Percentiles rank a stretch among this genome's conserved stretches.
Conservation (phyloP, 495 filamentous ascomycete genomes). For the Neurospora sp. region DNA sequence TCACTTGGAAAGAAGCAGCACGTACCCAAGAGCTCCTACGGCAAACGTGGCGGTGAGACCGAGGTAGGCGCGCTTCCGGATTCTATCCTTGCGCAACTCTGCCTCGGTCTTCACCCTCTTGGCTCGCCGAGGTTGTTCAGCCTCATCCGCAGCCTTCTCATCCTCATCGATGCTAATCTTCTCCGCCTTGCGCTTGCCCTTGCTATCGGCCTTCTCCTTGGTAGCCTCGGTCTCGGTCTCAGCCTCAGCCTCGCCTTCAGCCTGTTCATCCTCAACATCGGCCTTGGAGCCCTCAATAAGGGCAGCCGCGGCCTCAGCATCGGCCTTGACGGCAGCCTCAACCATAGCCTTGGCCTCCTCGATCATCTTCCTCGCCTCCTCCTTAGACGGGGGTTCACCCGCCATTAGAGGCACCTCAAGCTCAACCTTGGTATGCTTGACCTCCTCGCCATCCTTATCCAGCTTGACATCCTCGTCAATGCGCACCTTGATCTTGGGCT, state of each 20-base stretch:
- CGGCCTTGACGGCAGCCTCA: conserved; percentile 57
- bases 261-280: conserved; percentile 71
- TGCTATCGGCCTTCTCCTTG: conserved; percentile 37
- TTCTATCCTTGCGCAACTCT: conserved; percentile 70
- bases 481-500: conserved; percentile 55
- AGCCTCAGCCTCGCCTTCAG: conserved; percentile 36
- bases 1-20: conserved; percentile 11
- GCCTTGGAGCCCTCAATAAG: conserved; percentile 75
- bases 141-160: conserved; percentile 15
- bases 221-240: neutral
- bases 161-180: conserved; percentile 47
- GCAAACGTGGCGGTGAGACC: conserved; percentile 74
- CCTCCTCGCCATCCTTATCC: conserved; percentile 51
- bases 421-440: conserved; percentile 65
- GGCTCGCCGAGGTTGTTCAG: conserved; percentile 40
- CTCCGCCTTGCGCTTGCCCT: conserved; percentile 72
- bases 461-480: conserved; percentile 59
- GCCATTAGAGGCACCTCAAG: conserved; percentile 50
- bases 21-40: conserved; percentile 64
- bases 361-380: conserved; percentile 71
- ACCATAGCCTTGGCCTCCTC: conserved; percentile 86
- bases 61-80: conserved; percentile 71
- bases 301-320: conserved; percentile 13
- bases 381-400: conserved; percentile 60
- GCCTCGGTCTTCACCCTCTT: conserved; percentile 71